These are phyloP conservation scores for Leishmania major DNA, from an alignment of 208 protist species.

Conservation along the genomic window DNA sequence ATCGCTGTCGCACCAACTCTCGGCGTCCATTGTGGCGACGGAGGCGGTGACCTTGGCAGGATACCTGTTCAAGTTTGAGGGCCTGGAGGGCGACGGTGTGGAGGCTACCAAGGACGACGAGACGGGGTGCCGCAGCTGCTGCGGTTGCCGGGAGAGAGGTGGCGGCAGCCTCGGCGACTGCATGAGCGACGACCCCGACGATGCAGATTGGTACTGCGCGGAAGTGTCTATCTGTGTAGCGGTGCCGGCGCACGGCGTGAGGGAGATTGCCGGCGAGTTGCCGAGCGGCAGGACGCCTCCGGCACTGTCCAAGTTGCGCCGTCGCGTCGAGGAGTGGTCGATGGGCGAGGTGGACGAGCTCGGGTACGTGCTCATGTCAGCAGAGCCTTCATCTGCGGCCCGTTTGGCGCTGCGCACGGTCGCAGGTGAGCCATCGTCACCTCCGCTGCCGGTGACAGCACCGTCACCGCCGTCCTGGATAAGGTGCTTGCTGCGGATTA, in stretches of 20 bases:
- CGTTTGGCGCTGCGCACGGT: background rate
- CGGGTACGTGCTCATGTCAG: background rate
- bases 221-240: background rate
- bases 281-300: background rate
- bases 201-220: background rate
- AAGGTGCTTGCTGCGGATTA: slow-evolving; percentile 45
- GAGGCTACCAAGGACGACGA: background rate
- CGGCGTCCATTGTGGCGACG: background rate
- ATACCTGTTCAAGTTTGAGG: background rate
- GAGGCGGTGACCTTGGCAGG: background rate
- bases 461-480: slow-evolving; percentile 1
- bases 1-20: slow-evolving; percentile 3
- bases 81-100: background rate
- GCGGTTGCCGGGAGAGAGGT: background rate
- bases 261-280: background rate
- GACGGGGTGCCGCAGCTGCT: background rate
- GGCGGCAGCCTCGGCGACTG: background rate
- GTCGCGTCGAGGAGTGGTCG: background rate
- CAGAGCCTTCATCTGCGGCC: background rate
- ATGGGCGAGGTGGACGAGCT: background rate
- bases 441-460: slow-evolving; percentile 2
- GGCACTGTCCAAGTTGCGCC: background rate
- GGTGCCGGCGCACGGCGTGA: background rate
- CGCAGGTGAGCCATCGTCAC: background rate
- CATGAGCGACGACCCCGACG: background rate